These are phyloP conservation scores for Lolium rigidum DNA, from an alignment of 176 grass and related monocot species.

Conservation along the genomic window DNA sequence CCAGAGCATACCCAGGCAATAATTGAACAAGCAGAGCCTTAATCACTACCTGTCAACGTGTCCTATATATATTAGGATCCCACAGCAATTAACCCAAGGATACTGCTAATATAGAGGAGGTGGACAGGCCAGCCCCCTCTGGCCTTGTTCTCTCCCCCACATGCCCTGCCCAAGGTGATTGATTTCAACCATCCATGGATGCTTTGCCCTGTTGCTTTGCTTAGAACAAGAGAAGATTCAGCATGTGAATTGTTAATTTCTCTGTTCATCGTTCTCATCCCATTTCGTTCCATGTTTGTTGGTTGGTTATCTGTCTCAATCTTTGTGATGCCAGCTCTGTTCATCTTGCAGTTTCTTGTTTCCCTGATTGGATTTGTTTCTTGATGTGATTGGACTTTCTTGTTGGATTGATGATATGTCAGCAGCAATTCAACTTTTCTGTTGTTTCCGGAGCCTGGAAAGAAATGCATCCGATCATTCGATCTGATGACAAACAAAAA, in stretches of 20 bases:
- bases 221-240: constrained; percentile 9
- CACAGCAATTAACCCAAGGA: constrained; percentile 24
- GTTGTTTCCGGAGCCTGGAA: constrained; percentile 11
- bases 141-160: constrained; percentile 44
- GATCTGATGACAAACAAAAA: not conserved
- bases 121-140: constrained; percentile 34
- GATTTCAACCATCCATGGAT: constrained; percentile 1
- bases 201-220: not conserved
- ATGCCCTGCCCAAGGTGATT: constrained; percentile 55
- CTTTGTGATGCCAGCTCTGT: not conserved
- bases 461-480: constrained; percentile 17
- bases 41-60: constrained; percentile 39
- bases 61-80: constrained; percentile 34
- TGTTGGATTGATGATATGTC: not conserved
- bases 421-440: not conserved
- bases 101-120: constrained; percentile 47
- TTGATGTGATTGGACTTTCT: constrained; percentile 15
- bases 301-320: not conserved
- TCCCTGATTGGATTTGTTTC: constrained; percentile 11
- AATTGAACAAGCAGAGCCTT: constrained; percentile 49
- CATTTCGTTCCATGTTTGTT: constrained; percentile 22
- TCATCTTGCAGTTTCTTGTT: constrained; percentile 15
- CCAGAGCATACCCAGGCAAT: constrained; percentile 44
- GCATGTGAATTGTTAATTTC: not conserved
- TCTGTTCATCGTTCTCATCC: not conserved